Conservation (phyloP, 495 filamentous ascomycete species). For the Cryomyces antarcticus region DNA sequence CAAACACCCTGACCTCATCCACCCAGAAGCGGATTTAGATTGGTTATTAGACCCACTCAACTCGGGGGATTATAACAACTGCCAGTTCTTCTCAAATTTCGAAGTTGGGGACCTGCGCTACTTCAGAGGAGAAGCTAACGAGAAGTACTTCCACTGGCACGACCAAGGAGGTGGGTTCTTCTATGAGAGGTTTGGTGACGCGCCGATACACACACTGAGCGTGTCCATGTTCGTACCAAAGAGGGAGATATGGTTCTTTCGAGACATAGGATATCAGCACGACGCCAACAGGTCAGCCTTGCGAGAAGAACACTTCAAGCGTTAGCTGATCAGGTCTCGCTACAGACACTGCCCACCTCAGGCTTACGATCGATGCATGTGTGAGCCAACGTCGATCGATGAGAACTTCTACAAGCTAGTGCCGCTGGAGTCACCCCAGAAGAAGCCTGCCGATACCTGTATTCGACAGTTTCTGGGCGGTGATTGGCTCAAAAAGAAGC, state of each 20-base stretch:
- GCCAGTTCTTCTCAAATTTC: slow-evolving; percentile 3
- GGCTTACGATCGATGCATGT: slow-evolving; percentile 21
- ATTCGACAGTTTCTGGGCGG: slow-evolving; percentile 30
- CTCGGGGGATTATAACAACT: slow-evolving; percentile 1
- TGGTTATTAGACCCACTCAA: slow-evolving; percentile 24
- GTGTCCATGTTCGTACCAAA: slow-evolving; percentile 17
- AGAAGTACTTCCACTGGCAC: slow-evolving; percentile 2
- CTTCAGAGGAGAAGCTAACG: slow-evolving; percentile 1
- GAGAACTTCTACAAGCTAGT: slow-evolving; percentile 33
- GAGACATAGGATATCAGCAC: slow-evolving; percentile 33
- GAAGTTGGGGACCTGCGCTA: slow-evolving; percentile 1
- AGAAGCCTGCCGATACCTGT: slow-evolving; percentile 29
- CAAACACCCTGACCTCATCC: slow-evolving; percentile 1
- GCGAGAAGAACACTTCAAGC: slow-evolving; percentile 2
- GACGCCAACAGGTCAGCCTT: slow-evolving; percentile 23
- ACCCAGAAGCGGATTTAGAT: slow-evolving; percentile 27
- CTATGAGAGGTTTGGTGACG: slow-evolving; percentile 2
- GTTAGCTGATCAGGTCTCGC: no score
- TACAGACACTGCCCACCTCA: slow-evolving; percentile 17
- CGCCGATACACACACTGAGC: slow-evolving; percentile 1
- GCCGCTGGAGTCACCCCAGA: slow-evolving; percentile 28
- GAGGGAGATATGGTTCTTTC: slow-evolving; percentile 28
- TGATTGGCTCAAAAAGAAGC: slow-evolving; percentile 25
- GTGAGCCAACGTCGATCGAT: slow-evolving; percentile 27
- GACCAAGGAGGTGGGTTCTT: slow-evolving; percentile 1